Evolutionary conservation across 805 yeast species (phyloP).

Genomic region (Huiozyma sinensis): DNA sequence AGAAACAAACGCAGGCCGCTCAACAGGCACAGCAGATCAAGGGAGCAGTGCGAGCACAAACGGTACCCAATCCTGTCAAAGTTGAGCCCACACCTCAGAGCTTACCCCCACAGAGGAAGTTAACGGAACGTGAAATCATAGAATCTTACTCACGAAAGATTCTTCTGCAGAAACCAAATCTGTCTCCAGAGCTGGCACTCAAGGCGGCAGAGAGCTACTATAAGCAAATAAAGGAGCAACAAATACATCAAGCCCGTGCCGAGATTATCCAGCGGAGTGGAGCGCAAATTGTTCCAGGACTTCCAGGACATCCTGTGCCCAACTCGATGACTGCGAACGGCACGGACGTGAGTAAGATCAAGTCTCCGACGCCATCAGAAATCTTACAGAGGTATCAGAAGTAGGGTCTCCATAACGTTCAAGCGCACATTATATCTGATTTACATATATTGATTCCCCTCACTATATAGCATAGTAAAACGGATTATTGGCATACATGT

Average conservation of each 20-base stretch:
- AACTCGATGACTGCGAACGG: constrained; percentile 2
- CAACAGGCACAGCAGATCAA: constrained; percentile 8
- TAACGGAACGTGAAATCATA: constrained; percentile 22
- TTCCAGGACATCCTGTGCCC: not conserved
- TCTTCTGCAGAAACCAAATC: constrained; percentile 23
- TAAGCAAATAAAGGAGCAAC: constrained; percentile 15
- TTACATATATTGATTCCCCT: not conserved
- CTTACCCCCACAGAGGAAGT: constrained; percentile 8
- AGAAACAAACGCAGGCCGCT: constrained; percentile 14
- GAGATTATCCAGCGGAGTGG: not conserved
- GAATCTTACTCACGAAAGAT: constrained; percentile 25
- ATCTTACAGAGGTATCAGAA: constrained; percentile 27
- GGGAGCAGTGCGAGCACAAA: not conserved
- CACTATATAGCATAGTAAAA: no score
- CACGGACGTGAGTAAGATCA: constrained; percentile 8
- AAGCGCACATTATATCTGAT: no score
- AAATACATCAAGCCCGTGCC: constrained; percentile 10
- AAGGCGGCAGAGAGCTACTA: constrained; percentile 27
- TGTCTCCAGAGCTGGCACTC: constrained; percentile 24
- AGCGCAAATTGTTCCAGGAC: constrained; percentile 5
- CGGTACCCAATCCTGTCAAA: not conserved
- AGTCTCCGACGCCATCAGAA: constrained; percentile 28
- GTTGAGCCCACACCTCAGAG: not conserved
- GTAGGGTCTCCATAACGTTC: constrained; percentile 7
- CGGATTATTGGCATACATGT: not conserved